Evolutionary conservation across 2,329 filamentous ascomycete species (phyloP), one percentile per base, ranked within the genome.

Genomic region (Ophiognomonia clavigignenti-juglandacearum): DNA sequence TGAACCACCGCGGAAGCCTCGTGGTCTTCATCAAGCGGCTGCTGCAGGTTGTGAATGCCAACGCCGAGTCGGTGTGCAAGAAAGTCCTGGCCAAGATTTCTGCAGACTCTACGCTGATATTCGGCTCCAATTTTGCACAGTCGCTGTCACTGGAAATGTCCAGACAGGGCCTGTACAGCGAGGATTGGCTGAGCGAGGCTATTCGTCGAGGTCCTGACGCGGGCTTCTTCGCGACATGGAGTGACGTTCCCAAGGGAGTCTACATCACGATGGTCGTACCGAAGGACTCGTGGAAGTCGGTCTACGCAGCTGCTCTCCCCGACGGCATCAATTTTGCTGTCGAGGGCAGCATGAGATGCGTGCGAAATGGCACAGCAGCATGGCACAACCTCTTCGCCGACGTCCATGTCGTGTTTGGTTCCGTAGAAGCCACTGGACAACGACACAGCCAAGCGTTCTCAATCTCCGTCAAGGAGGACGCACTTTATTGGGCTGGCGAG

Each of bases 371-470:
- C 4, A 14, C 14, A 3, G 5, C 53, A 19, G 50, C 56, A 37
- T 69, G 62, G 61, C 58, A 62, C 23, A 65, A 64, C 50, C 52
- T 64, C 13, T 74, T 68, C 53, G 55, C 61, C 4, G 61, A 67
- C 46, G 58, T 70, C 11, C 72, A 75, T 1, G 52, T 73, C 24
- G 47, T 56, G 4, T 73, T 74, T 53, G 73, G 72, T 13, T 60
- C 56, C 0, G 45, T 70, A 11, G 56, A 56, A 39, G 52, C 56
- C 0, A 45, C 38, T 2, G 62, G 64, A 0, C 24, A 54, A 4
- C 51, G 51, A 5, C 52, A 61, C 2, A 51, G 56, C 6, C 63
- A 66, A n/a, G 55, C 59, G 4, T 66, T 64, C n/a, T 47, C 55
- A 6, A 44, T 70, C 18, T 45, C 51, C 0, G 49, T 73, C 3